These are phyloP conservation scores for Fusarium chuoi DNA, from an alignment of 2,329 filamentous ascomycete species.

Conservation along the genomic window DNA sequence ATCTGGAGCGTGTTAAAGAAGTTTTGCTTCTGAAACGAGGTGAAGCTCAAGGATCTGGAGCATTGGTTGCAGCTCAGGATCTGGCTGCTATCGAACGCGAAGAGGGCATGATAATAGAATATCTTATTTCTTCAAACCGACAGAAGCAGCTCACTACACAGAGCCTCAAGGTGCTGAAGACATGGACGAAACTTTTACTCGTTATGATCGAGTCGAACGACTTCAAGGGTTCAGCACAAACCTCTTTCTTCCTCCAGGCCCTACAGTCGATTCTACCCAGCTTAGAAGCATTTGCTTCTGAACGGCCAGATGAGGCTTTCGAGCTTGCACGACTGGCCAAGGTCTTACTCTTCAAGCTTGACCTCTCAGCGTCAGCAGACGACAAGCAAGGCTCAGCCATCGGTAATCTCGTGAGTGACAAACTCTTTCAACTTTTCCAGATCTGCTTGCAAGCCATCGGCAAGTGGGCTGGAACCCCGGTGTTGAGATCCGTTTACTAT, in stretches of 20 bases:
- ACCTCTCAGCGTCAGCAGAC: slow-evolving; percentile 59
- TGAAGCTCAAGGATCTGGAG: slow-evolving; percentile 64
- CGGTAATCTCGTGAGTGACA: slow-evolving; percentile 84
- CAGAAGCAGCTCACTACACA: slow-evolving; percentile 66
- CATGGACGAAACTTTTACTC: slow-evolving; percentile 87
- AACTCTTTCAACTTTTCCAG: slow-evolving; percentile 91
- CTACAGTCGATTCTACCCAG: slow-evolving; percentile 90
- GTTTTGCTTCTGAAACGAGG: slow-evolving; percentile 76
- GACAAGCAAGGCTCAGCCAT: slow-evolving; percentile 59
- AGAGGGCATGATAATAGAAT: slow-evolving; percentile 68
- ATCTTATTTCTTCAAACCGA: slow-evolving; percentile 72
- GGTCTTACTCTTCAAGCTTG: slow-evolving; percentile 76
- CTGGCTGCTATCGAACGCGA: slow-evolving; percentile 64
- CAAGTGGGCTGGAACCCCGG: slow-evolving; percentile 74
- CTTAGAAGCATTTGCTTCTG: slow-evolving; percentile 79
- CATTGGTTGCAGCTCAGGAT: slow-evolving; percentile 62
- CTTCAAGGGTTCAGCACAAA: slow-evolving; percentile 76
- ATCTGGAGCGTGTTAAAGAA: slow-evolving; percentile 77
- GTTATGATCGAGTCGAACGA: slow-evolving; percentile 86
- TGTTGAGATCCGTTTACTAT: slow-evolving; percentile 87
- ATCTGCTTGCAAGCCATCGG: slow-evolving; percentile 83
- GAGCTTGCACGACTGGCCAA: slow-evolving; percentile 82
- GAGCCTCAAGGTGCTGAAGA: slow-evolving; percentile 75
- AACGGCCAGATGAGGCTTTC: slow-evolving; percentile 74
- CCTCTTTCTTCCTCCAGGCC: slow-evolving; percentile 84